phyloP scores from a whole-genome alignment of 2,329 filamentous ascomycete genomes.

The Claviceps pusilla region DNA sequence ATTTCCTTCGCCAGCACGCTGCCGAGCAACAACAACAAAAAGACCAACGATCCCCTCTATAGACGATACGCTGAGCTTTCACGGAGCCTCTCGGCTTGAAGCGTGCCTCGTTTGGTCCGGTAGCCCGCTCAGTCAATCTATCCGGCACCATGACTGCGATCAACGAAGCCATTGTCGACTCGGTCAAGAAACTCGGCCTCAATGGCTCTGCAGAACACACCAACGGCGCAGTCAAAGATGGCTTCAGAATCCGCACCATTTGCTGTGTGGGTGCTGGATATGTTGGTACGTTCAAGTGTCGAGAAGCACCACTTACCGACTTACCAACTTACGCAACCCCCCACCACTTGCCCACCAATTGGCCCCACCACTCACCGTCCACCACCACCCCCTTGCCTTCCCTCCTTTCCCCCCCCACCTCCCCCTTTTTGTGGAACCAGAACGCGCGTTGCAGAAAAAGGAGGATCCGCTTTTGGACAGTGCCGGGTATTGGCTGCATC shows the following conservation, averaged over 20 bases:
- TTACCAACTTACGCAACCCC: too few relatives aligned
- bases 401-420: not conserved
- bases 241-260: slow-evolving; percentile 38
- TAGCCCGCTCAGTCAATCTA: not conserved
- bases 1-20: not conserved
- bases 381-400: not conserved
- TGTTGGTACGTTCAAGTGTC: slow-evolving; percentile 42
- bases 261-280: slow-evolving; percentile 66
- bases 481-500: not conserved
- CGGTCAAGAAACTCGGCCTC: slow-evolving; percentile 18
- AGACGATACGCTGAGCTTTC: not conserved
- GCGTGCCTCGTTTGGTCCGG: not conserved
- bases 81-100: not conserved
- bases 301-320: too few relatives aligned
- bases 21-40: not conserved
- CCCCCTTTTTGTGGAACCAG: not conserved
- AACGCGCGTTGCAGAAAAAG: not conserved
- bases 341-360: not conserved
- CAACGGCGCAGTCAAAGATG: slow-evolving; percentile 15
- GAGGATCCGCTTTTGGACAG: not conserved
- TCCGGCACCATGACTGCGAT: slow-evolving; percentile 10
- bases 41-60: not conserved
- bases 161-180: slow-evolving; percentile 13
- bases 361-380: not conserved
- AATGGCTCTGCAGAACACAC: slow-evolving; percentile 17